phyloP scores from a whole-genome alignment of 495 filamentous ascomycete species.

The Annulohypoxylon nitens region DNA sequence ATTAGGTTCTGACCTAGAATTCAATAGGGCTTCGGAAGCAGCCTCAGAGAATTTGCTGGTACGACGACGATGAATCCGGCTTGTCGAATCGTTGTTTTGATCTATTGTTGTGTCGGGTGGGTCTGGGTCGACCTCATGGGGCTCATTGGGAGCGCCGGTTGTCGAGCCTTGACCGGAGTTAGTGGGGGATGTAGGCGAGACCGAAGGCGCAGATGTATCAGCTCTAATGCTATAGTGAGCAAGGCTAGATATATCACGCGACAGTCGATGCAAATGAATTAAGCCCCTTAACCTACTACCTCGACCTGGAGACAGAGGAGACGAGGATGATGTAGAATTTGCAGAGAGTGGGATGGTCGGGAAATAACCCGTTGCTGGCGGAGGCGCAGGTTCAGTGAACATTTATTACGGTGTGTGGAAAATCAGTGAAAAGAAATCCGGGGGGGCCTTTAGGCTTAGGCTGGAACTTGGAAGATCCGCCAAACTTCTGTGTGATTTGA shows the following conservation, averaged over 20 bases:
- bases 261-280: slow-evolving; percentile 76
- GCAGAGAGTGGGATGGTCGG: slow-evolving; percentile 59
- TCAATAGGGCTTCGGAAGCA: slow-evolving; percentile 48
- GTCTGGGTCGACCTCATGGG: slow-evolving; percentile 49
- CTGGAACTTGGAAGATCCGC: slow-evolving; percentile 30
- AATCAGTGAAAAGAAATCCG: slow-evolving; percentile 30
- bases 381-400: slow-evolving; percentile 67
- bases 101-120: slow-evolving; percentile 40
- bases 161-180: slow-evolving; percentile 35
- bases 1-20: slow-evolving; percentile 37
- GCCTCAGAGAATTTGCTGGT: slow-evolving; percentile 52
- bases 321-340: slow-evolving; percentile 61
- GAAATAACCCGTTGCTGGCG: slow-evolving; percentile 59
- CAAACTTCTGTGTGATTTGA: slow-evolving; percentile 29
- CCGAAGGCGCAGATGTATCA: slow-evolving; percentile 41
- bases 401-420: slow-evolving; percentile 56
- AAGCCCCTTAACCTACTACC: slow-evolving; percentile 76
- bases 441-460: slow-evolving; percentile 22
- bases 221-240: slow-evolving; percentile 46
- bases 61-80: slow-evolving; percentile 50
- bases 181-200: slow-evolving; percentile 31
- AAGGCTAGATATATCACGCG: slow-evolving; percentile 60
- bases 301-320: slow-evolving; percentile 65
- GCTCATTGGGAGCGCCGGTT: slow-evolving; percentile 12
- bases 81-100: slow-evolving; percentile 47